phyloP scores from a whole-genome alignment of 2,329 filamentous ascomycete genomes.

The Epichloe amarillans region DNA sequence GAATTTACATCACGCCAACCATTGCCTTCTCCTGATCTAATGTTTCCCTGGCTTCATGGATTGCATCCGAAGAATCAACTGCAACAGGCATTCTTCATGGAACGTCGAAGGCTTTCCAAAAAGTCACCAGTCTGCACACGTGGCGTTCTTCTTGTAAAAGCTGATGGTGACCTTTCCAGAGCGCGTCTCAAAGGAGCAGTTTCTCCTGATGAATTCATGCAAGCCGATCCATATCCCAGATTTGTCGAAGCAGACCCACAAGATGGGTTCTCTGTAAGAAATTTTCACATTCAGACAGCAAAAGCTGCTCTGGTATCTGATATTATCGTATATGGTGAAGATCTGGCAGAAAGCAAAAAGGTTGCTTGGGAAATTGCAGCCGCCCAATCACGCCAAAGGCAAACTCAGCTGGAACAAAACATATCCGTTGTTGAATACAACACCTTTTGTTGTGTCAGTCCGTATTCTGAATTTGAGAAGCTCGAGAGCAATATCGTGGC shows the following conservation, averaged over 20 bases:
- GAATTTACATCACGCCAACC: constrained; percentile 67
- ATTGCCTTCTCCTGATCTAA: constrained; percentile 67
- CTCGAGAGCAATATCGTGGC: constrained; percentile 59
- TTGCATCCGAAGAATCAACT: constrained; percentile 79
- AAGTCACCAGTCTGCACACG: constrained; percentile 62
- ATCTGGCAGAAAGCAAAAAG: constrained; percentile 45
- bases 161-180: constrained; percentile 61
- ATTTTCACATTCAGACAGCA: constrained; percentile 90
- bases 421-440: constrained; percentile 56
- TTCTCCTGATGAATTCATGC: constrained; percentile 65
- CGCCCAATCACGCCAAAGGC: constrained; percentile 65
- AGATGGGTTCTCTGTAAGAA: constrained; percentile 88
- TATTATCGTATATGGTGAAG: constrained; percentile 81
- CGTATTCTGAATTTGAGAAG: constrained; percentile 60
- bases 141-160: constrained; percentile 75
- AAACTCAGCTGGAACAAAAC: constrained; percentile 44
- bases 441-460: constrained; percentile 60
- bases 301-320: constrained; percentile 84
- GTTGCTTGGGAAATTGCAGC: constrained; percentile 56
- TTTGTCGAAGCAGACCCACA: constrained; percentile 77
- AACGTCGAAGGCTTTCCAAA: constrained; percentile 56
- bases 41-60: constrained; percentile 95
- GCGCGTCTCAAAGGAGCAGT: constrained; percentile 80
- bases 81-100: constrained; percentile 80
- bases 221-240: constrained; percentile 32